Evolutionary conservation across 345 rosid genomes (phyloP).

Genomic region (Eutrema japonicum): DNA sequence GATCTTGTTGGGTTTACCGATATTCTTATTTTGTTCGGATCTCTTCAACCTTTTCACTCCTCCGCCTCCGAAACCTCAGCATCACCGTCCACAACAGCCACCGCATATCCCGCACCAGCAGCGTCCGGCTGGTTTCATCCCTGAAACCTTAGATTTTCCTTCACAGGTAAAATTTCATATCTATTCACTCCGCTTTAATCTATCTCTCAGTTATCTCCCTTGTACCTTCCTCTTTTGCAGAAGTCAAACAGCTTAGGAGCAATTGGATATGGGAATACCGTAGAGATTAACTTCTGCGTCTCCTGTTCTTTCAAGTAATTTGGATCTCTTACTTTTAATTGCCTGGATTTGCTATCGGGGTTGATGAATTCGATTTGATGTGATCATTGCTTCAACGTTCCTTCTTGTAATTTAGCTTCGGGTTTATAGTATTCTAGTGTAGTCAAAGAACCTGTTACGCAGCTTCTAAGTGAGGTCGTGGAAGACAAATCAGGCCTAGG

Average conservation of each 20-base stretch:
- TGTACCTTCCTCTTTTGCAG: constrained; percentile 44
- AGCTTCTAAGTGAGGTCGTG: background rate
- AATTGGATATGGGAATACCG: constrained; percentile 67
- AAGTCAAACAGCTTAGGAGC: constrained; percentile 49
- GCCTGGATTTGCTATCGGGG: background rate
- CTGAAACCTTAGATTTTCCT: constrained; percentile 57
- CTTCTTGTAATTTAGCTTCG: background rate
- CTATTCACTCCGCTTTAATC: background rate
- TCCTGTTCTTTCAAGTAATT: constrained; percentile 81
- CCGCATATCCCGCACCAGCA: constrained; percentile 45
- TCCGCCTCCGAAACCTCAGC: constrained; percentile 61
- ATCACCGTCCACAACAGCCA: constrained; percentile 43
- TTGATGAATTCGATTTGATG: background rate
- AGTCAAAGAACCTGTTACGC: background rate
- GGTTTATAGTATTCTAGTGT: constrained; percentile 6
- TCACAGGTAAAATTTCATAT: constrained; percentile 46
- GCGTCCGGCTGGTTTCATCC: constrained; percentile 27
- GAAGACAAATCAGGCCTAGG: background rate
- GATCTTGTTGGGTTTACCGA: constrained; percentile 63
- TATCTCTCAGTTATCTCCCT: background rate
- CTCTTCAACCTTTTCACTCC: constrained; percentile 69
- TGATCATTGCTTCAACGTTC: background rate
- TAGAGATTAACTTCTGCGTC: constrained; percentile 76
- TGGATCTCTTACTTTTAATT: background rate
- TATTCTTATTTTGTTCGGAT: constrained; percentile 68